Evolutionary conservation across 2,329 filamentous ascomycete species (phyloP).

Genomic region (Monilinia fructigena): DNA sequence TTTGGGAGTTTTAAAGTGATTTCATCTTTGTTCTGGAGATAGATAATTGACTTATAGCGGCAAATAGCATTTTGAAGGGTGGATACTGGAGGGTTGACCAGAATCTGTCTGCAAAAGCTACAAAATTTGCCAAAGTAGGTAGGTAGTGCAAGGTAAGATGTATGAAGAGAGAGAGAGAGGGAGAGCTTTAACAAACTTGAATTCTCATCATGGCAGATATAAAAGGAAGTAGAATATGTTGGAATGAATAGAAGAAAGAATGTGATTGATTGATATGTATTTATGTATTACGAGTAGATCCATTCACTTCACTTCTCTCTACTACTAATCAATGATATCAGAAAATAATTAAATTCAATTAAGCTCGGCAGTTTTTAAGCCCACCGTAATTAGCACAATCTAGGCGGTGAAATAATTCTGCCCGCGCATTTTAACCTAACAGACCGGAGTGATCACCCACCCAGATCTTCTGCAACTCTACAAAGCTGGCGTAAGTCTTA

Average conservation of each 20-base stretch:
- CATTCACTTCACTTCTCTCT: neutral
- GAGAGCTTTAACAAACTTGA: neutral
- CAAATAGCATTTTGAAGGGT: neutral
- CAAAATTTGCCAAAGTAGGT: neutral
- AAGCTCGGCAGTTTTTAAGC: conserved; percentile 16
- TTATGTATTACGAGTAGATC: neutral
- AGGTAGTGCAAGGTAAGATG: neutral
- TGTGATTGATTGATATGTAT: neutral
- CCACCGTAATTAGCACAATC: conserved; percentile 8
- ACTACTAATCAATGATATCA: neutral
- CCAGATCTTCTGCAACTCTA: conserved; percentile 21
- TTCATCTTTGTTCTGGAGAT: neutral
- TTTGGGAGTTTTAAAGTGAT: conserved; percentile 10
- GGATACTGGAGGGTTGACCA: neutral
- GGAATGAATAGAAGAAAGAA: neutral
- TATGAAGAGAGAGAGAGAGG: neutral
- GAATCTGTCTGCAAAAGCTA: neutral
- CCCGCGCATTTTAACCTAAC: conserved; percentile 21
- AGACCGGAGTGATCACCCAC: conserved; percentile 22
- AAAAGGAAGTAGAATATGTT: neutral
- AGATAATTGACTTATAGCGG: neutral
- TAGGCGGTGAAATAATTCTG: conserved; percentile 15
- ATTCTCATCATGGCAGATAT: neutral
- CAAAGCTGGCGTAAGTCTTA: conserved; percentile 18
- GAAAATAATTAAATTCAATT: neutral